phyloP scores from a whole-genome alignment of 2,329 filamentous ascomycete species.

The Tetracladium maxilliforme region DNA sequence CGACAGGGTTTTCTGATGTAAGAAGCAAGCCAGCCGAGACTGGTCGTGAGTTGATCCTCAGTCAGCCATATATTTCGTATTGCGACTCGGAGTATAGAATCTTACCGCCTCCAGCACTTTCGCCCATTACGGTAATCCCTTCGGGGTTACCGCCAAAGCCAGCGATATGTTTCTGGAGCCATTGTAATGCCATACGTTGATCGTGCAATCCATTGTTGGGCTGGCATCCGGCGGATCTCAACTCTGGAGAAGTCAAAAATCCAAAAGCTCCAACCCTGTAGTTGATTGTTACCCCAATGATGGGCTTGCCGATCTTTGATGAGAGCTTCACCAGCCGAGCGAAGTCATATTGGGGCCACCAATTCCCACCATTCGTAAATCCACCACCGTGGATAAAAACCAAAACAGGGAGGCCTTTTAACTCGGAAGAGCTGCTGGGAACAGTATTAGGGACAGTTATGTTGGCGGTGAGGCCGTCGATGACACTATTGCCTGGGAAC shows the following conservation, averaged over 20 bases:
- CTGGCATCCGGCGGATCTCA: constrained; percentile 25
- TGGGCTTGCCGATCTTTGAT: constrained; percentile 22
- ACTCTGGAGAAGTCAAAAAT: constrained; percentile 30
- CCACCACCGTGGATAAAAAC: constrained; percentile 38
- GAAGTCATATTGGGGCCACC: constrained; percentile 35
- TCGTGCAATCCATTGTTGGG: constrained; percentile 28
- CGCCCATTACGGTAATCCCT: constrained; percentile 21
- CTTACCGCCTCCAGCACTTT: constrained; percentile 32
- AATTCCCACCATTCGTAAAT: constrained; percentile 30
- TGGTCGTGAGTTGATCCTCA: too few species aligned
- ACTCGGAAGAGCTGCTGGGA: constrained; percentile 5
- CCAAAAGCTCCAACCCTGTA: constrained; percentile 29
- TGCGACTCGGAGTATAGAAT: too few species aligned
- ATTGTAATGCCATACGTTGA: constrained; percentile 16
- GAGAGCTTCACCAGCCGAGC: constrained; percentile 27
- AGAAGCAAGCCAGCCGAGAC: too few species aligned
- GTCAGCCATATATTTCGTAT: too few species aligned
- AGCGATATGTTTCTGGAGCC: constrained; percentile 16
- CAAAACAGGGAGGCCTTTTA: constrained; percentile 30
- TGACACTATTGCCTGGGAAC: constrained; percentile 26
- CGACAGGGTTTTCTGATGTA: too few species aligned
- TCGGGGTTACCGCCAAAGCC: constrained; percentile 19
- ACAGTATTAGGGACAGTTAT: constrained; percentile 24
- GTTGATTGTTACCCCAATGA: constrained; percentile 28
- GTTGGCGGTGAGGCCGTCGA: constrained; percentile 35